A percentile compares a stretch with the other conserved stretches of the same genome.
Conservation (phyloP, 768 basidiomycete species). For the Termitomyces sp. region DNA sequence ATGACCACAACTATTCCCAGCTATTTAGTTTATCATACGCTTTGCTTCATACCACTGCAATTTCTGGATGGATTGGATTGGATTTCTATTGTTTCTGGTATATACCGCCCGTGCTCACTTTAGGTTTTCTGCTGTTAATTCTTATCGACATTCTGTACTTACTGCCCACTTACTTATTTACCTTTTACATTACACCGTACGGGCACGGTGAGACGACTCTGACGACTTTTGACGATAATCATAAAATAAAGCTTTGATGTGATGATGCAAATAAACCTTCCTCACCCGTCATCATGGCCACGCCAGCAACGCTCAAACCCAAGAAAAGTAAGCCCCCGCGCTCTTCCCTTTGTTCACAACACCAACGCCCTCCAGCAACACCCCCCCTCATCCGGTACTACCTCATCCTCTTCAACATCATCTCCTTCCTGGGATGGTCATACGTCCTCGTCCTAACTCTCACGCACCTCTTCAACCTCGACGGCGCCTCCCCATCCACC, state of each 20-base stretch:
- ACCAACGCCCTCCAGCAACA: slow-evolving; percentile 17
- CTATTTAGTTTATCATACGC: too few relatives aligned
- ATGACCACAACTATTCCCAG: too few relatives aligned
- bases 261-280: not conserved
- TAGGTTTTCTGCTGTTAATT: too few relatives aligned
- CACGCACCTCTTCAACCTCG: slow-evolving; percentile 46
- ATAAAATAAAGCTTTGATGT: not conserved
- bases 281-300: too few relatives aligned
- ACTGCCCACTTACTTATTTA: too few relatives aligned
- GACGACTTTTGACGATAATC: too few relatives aligned
- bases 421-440: slow-evolving; percentile 75
- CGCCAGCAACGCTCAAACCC: not conserved
- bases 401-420: slow-evolving; percentile 74
- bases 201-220: too few relatives aligned
- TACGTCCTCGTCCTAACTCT: slow-evolving; percentile 62
- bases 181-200: too few relatives aligned
- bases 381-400: slow-evolving; percentile 48
- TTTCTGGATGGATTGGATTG: not conserved
- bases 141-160: too few relatives aligned
- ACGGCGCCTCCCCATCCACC: slow-evolving; percentile 34
- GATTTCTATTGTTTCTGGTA: too few relatives aligned
- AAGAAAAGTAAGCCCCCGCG: not conserved
- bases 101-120: too few relatives aligned
- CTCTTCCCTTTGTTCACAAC: not conserved
- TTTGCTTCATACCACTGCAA: too few relatives aligned